Base-by-base conservation (phyloP, 2,329 filamentous ascomycete genomes). In the Zasmidium cellare region DNA sequence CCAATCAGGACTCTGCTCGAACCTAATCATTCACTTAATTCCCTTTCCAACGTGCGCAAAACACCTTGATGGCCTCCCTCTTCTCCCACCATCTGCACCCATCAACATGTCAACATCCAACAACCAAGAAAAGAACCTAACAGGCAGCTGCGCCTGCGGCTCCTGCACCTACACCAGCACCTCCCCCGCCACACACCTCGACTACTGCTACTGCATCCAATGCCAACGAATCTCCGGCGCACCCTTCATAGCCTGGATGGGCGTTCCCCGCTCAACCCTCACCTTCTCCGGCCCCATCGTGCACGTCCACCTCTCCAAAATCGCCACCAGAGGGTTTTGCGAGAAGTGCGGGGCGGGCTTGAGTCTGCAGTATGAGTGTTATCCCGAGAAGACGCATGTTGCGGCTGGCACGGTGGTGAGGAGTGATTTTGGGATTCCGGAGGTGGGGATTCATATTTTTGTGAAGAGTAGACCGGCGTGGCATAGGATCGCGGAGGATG, bases 131-230 rank as follows among this genome's bases (percentile, higher is more conserved):
- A 41, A 41, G 16, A 18, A n/a, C 11, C 11, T 41, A 3, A 9
- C 19, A 46, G 62, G 59, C 46, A 51, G 28, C 23, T 66, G 64
- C 45, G 62, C 62, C 23, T 66, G 64, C 53, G 55, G 55, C 46
- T 25, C 57, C 20, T 38, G 54, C n/a, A 38, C 54, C 19, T 65
- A 51, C 50, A 58, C 54, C 18, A 58, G 56, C 24, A 60, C 59
- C 22, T 9, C 47, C 14, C 19, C 55, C 2, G 46, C 59, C 20
- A 35, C 47, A 18, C 45, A 59, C 22, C 58, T 65, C 41, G 60
- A 64, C 19, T 62, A 57, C 59, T 67, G 65, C 63, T 64, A 64
- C 54, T 65, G 65, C 55, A 49, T 48, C 16, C 65, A 56, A 41
- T 67, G 65, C 53, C 63, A 67, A 53, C 59, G 53, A 25, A 58